Evolutionary conservation across 2,329 filamentous ascomycete genomes (phyloP), one percentile per base, ranked within the genome.

Genomic region (Talaromyces sp.): DNA sequence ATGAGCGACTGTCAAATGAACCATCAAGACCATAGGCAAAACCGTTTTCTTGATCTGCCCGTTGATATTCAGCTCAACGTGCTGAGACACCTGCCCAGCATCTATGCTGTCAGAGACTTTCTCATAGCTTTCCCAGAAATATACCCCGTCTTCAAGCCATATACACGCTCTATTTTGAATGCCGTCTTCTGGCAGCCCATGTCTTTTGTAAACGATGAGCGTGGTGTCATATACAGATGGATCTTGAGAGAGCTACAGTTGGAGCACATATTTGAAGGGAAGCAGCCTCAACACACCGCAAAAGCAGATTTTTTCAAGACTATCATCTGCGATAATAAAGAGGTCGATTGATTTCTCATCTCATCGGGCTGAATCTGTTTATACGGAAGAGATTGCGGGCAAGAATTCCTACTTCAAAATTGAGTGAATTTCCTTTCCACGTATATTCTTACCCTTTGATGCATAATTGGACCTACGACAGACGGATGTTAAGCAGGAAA

Each of bases 211-310:
- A 27, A 26, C 14, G 59, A 61, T 32, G 59, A 58, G 2, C 52
- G 43, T 38, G 59, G 59, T 19, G 59, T 61, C 29, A 56, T 61
- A 1, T 61, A 61, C 41, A 51, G 59, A 31, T 61, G 59, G 59
- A 61, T 61, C 41, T 29, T 61, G 19, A n/a, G 43, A 51, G 55
- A 58, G 24, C 29, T 61, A 41, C 52, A 58, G 12, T 31, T 61
- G 24, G 59, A n/a, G 26, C 52, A 55, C 29, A 27, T 56, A 24
- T 29, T 61, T 5, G 50, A 57, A 27, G 19, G 27, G 14, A 46
- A 57, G 26, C 48, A 27, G 48, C 26, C 26, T 14, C 48, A 26
- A 29, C n/a, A 26, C 14, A 5, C 29, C 17, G 21, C 12, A n/a
- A 29, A n/a, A 17, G 11, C 4, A 31, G 14, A 8, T 21, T 26